phyloP scores from a whole-genome alignment of 306 rosid species.

The Trichosanthes cucumerina region DNA sequence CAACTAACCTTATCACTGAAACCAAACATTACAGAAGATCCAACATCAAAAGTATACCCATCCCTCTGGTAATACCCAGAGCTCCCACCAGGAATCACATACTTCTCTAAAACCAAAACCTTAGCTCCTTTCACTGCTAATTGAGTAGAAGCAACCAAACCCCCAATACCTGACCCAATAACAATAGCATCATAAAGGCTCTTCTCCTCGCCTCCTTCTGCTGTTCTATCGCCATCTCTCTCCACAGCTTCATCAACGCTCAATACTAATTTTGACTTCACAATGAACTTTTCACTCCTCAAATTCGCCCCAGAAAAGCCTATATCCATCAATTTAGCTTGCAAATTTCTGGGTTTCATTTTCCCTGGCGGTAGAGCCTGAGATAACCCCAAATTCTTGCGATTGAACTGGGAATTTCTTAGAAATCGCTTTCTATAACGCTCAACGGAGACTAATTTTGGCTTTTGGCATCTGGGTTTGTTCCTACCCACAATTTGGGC shows the following conservation, averaged over 20 bases:
- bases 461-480: neutral
- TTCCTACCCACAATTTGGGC: neutral
- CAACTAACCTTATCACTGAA: slow-evolving; percentile 81
- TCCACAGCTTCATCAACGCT: slow-evolving; percentile 30
- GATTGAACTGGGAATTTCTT: neutral
- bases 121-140: slow-evolving; percentile 86
- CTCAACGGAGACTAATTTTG: neutral
- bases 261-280: slow-evolving; percentile 27
- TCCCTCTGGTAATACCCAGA: slow-evolving; percentile 82
- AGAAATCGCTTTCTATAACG: neutral
- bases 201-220: slow-evolving; percentile 8
- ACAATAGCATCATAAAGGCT: slow-evolving; percentile 70
- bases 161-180: slow-evolving; percentile 93
- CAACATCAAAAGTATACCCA: slow-evolving; percentile 92
- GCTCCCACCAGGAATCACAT: slow-evolving; percentile 97
- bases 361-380: neutral
- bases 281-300: slow-evolving; percentile 18
- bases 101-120: slow-evolving; percentile 89
- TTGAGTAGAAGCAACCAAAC: slow-evolving; percentile 87
- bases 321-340: neutral
- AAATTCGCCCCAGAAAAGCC: slow-evolving; percentile 5
- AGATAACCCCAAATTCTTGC: neutral
- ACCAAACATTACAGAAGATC: slow-evolving; percentile 97
- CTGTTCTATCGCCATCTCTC: slow-evolving; percentile 25
- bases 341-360: neutral